These are phyloP conservation scores for Penicillium olsonii DNA, from an alignment of 2,329 filamentous ascomycete species.

Conservation along the genomic window DNA sequence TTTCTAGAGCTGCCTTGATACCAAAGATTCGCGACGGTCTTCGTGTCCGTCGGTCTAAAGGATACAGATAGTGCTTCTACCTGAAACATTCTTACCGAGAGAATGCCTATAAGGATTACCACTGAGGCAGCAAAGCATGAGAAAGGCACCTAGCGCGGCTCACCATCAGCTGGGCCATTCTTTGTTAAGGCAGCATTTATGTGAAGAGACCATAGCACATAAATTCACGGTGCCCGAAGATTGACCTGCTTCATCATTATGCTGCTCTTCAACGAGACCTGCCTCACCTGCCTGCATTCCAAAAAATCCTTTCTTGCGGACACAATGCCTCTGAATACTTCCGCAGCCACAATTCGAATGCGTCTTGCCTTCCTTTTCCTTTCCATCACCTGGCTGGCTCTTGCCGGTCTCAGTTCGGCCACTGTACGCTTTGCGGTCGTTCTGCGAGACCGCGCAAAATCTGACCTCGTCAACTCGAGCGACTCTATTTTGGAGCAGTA, in stretches of 20 bases:
- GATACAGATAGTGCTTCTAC: not conserved
- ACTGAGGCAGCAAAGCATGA: not conserved
- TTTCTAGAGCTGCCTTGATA: not conserved
- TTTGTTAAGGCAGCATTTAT: not conserved
- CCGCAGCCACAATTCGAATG: not conserved
- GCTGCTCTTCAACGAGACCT: not conserved
- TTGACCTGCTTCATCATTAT: not conserved
- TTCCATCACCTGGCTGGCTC: slow-evolving; percentile 3
- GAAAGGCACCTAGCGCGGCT: not conserved
- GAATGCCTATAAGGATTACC: not conserved
- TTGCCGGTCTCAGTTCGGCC: not conserved
- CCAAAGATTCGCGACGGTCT: not conserved
- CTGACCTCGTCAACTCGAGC: not conserved
- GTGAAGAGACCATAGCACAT: not conserved
- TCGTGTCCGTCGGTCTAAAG: not conserved
- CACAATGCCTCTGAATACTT: not conserved
- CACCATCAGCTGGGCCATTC: not conserved
- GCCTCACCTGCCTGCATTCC: not conserved
- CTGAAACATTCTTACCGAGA: not conserved
- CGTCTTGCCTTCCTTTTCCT: slow-evolving; percentile 6
- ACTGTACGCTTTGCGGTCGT: not conserved
- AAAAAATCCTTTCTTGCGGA: not conserved
- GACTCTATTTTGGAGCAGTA: slow-evolving; percentile 1
- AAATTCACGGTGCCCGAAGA: not conserved
- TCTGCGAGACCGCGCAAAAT: slow-evolving; percentile 1